phyloP scores from a whole-genome alignment of 2,329 filamentous ascomycete species.

The Cyanodermella asteris region DNA sequence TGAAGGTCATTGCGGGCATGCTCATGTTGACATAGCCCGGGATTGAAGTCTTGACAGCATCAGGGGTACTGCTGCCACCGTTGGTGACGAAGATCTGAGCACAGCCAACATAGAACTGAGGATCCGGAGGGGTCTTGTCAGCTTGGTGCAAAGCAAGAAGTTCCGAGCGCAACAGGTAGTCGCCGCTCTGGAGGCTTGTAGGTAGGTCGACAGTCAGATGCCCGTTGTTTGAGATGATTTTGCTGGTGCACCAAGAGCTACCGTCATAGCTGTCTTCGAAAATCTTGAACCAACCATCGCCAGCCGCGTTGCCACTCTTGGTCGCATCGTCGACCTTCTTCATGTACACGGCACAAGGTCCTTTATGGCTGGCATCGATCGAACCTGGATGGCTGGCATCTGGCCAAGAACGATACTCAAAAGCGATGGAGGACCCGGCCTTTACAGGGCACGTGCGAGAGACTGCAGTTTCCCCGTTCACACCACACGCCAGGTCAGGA shows the following conservation, averaged over 20 bases:
- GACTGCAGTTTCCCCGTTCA: conserved; percentile 26
- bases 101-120: conserved; percentile 56
- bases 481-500: conserved; percentile 47
- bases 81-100: conserved; percentile 45
- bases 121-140: conserved; percentile 26
- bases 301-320: conserved; percentile 28
- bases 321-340: conserved; percentile 42
- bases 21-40: conserved; percentile 39
- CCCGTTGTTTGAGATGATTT: conserved; percentile 41
- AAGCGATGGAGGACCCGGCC: conserved; percentile 36
- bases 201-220: conserved; percentile 42
- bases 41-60: conserved; percentile 35
- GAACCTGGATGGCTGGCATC: conserved; percentile 30
- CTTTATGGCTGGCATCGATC: conserved; percentile 40
- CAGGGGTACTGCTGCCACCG: conserved; percentile 24
- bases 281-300: conserved; percentile 59
- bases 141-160: conserved; percentile 46
- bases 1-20: conserved; percentile 36
- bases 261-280: conserved; percentile 46
- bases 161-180: conserved; percentile 53
- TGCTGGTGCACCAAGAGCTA: conserved; percentile 45
- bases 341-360: conserved; percentile 52
- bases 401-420: conserved; percentile 43
- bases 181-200: conserved; percentile 35
- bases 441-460: conserved; percentile 23